Conservation (phyloP, 2,329 filamentous ascomycete species). For the Cladosporium oxysporum region DNA sequence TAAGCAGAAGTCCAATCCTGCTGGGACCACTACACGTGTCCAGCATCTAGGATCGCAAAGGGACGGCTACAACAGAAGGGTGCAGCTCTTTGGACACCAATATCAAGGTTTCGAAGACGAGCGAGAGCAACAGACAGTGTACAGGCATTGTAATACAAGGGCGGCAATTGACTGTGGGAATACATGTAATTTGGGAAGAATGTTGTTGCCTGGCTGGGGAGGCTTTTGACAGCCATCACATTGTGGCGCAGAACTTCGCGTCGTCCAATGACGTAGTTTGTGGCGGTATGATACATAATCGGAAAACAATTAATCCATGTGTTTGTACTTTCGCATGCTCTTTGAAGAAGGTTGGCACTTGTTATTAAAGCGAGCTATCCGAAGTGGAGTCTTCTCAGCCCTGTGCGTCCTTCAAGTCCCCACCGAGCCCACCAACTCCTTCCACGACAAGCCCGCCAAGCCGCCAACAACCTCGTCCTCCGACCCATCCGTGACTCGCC, state of each 20-base stretch:
- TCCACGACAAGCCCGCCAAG: slow-evolving; percentile 7
- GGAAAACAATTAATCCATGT: background rate
- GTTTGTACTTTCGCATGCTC: background rate
- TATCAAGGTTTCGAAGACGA: background rate
- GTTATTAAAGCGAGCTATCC: background rate
- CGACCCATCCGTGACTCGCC: slow-evolving; percentile 9
- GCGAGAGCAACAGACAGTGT: background rate
- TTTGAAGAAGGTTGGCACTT: background rate
- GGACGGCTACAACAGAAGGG: background rate
- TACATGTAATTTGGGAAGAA: background rate
- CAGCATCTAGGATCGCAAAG: background rate
- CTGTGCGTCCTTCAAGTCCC: background rate
- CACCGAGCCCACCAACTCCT: slow-evolving; percentile 9
- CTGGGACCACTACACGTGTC: background rate
- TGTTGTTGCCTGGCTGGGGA: slow-evolving; percentile 3
- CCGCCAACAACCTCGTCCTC: slow-evolving; percentile 3
- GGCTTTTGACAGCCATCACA: background rate
- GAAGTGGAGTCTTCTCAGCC: slow-evolving; percentile 1
- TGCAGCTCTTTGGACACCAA: background rate
- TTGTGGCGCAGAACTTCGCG: slow-evolving; percentile 3
- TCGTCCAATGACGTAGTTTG: background rate
- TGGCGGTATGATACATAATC: background rate
- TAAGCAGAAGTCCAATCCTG: background rate
- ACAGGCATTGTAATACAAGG: background rate
- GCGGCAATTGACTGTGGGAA: background rate